Evolutionary conservation across 345 rosid genomes (phyloP).

Genomic region (Leavenworthia alabamica): DNA sequence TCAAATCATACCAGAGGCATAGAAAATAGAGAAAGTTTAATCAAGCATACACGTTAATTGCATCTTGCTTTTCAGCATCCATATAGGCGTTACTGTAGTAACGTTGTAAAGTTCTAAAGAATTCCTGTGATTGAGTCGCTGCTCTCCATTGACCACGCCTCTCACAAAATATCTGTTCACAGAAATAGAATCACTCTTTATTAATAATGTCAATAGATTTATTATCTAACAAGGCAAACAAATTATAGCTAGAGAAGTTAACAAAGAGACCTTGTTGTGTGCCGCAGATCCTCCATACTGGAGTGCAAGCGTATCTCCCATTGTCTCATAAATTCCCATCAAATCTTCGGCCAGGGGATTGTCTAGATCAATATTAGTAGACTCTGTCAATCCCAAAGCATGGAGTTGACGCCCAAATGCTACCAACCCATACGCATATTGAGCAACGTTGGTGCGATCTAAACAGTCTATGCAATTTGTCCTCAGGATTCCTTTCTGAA

Average conservation of each 20-base stretch:
- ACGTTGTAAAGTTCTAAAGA: slow-evolving; percentile 79
- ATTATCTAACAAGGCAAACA: slow-evolving; percentile 2
- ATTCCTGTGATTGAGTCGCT: slow-evolving; percentile 91
- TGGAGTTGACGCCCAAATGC: slow-evolving; percentile 81
- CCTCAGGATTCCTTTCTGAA: slow-evolving; percentile 82
- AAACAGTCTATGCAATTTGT: slow-evolving; percentile 98
- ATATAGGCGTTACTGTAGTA: slow-evolving; percentile 86
- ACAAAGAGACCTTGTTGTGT: slow-evolving; percentile 70
- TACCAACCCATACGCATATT: slow-evolving; percentile 77
- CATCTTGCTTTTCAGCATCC: slow-evolving; percentile 92
- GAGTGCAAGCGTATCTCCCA: slow-evolving; percentile 95
- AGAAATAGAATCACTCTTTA: slow-evolving; percentile 6
- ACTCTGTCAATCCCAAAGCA: slow-evolving; percentile 45
- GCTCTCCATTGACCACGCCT: slow-evolving; percentile 99
- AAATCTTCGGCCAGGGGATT: slow-evolving; percentile 71
- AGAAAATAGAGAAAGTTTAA: neutral
- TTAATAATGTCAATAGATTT: neutral
- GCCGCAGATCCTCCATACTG: slow-evolving; percentile 99
- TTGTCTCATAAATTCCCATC: slow-evolving; percentile 72
- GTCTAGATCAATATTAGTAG: slow-evolving; percentile 52
- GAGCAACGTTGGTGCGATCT: slow-evolving; percentile 98
- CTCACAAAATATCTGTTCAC: slow-evolving; percentile 76
- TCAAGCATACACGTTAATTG: slow-evolving; percentile 77
- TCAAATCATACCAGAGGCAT: slow-evolving; percentile 8
- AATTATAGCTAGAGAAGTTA: neutral